phyloP scores from a whole-genome alignment of 305 asterid species.

The Rubia balearica region DNA sequence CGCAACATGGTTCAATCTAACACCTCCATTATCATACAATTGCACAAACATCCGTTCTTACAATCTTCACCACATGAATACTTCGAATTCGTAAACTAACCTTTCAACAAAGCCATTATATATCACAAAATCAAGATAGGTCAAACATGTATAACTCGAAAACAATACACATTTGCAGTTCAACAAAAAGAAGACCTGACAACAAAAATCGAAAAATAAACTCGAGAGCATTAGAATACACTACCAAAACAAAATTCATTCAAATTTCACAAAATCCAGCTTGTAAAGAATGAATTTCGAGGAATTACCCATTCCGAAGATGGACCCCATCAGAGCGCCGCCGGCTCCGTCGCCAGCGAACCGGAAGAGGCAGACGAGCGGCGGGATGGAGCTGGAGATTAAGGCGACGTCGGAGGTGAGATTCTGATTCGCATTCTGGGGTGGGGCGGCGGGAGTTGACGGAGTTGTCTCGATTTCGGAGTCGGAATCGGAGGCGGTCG shows the following conservation, averaged over 20 bases:
- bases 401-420: constrained; percentile 32
- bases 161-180: background rate
- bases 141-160: too few relatives aligned
- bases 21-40: background rate
- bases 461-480: constrained; percentile 36
- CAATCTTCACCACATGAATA: background rate
- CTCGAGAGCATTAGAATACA: background rate
- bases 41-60: background rate
- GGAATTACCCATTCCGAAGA: constrained; percentile 62
- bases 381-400: constrained; percentile 41
- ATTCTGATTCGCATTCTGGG: constrained; percentile 19
- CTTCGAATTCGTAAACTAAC: background rate
- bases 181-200: background rate
- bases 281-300: background rate
- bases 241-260: background rate
- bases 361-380: constrained; percentile 52
- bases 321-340: constrained; percentile 78
- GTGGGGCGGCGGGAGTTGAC: constrained; percentile 10
- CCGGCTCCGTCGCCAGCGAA: constrained; percentile 70
- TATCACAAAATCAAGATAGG: too few relatives aligned
- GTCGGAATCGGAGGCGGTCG: constrained; percentile 42
- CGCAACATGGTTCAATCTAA: background rate
- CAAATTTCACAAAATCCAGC: background rate
- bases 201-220: background rate
- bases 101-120: background rate